Percentiles rank a stretch among this genome's conserved stretches.
These are phyloP conservation scores for Clitopilus hobsonii DNA, from an alignment of 768 basidiomycete genomes.

Conservation along the genomic window DNA sequence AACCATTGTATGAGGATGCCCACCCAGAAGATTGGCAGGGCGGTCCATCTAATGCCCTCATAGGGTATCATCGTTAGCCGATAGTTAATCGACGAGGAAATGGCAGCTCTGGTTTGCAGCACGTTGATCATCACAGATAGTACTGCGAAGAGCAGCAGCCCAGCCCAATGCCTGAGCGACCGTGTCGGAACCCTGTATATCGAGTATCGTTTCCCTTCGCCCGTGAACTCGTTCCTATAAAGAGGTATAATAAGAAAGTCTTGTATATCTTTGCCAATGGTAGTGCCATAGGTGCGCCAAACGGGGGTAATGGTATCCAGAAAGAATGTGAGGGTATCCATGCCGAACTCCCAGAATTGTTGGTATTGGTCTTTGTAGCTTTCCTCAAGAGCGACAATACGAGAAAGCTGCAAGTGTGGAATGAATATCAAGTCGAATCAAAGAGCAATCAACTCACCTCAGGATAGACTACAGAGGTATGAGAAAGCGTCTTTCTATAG, in stretches of 20 bases:
- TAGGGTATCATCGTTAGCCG: conserved; percentile 55
- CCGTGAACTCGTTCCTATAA: conserved; percentile 82
- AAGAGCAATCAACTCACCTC: conserved; percentile 42
- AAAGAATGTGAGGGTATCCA: conserved; percentile 72
- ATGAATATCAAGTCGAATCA: too few relatives aligned
- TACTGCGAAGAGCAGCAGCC: conserved; percentile 48
- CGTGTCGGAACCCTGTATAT: conserved; percentile 56
- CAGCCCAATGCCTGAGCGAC: conserved; percentile 66
- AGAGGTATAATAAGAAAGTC: conserved; percentile 80
- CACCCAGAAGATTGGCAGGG: conserved; percentile 62
- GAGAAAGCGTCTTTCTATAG: conserved; percentile 60
- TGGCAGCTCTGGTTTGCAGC: conserved; percentile 56
- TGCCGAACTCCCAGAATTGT: conserved; percentile 76
- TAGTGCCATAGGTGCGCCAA: conserved; percentile 78
- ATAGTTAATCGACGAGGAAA: conserved; percentile 49
- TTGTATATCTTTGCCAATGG: conserved; percentile 75
- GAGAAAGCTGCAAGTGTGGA: conserved; percentile 47
- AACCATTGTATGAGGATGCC: conserved; percentile 63
- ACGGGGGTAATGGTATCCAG: conserved; percentile 75
- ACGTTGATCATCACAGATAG: conserved; percentile 42
- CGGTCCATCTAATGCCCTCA: conserved; percentile 57
- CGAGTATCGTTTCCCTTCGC: conserved; percentile 63
- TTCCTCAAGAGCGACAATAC: conserved; percentile 68
- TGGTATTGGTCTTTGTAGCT: conserved; percentile 78
- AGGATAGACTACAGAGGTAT: conserved; percentile 74